Evolutionary conservation across 2,329 filamentous ascomycete species (phyloP), one percentile per base, ranked within the genome.

Genomic region (Trichoderma arundinaceum): DNA sequence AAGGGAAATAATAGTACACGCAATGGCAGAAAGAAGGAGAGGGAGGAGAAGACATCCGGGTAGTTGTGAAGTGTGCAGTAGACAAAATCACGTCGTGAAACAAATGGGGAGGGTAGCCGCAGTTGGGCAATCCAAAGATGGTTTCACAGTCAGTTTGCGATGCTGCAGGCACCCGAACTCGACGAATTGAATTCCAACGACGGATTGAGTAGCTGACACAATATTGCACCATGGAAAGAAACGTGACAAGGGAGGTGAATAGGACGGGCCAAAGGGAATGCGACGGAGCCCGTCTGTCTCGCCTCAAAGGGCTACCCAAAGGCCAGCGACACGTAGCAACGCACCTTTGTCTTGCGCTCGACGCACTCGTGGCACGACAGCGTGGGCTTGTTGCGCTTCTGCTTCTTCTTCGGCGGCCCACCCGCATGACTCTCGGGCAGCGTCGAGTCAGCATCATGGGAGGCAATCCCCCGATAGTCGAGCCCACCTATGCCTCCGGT

Each of bases 331-430:
- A 12, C 33, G n/a, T 44, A 57, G 15, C 38, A 12, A 57, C 57
- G 70, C 75, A 90, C 90, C 83, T 92, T 94, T 28, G 91, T 94
- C 79, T 94, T 94, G 70, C 91, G 83, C 78, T 92, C 90, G 22
- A 94, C 91, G 73, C 91, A 94, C 75, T 92, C 90, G 68, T 88
- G 85, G 72, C 91, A 94, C 56, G 89, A 92, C 68, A 94, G 75
- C 1, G 91, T 94, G 3, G 91, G 91, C 76, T 94, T 94, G 78
- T 94, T 94, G 54, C 91, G 86, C 80, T 91, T 93, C 79, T 94
- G 91, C 78, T 90, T 92, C 80, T 91, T 91, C 76, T 80, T 84
- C 10, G 79, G 74, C n/a, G 80, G 83, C 49, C 80, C 77, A 41
- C 77, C 74, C 64, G 62, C 64, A 64, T 71, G 68, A 64, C 66